Conservation (phyloP, 2,329 filamentous ascomycete genomes). For the Aspergillus jensenii region DNA sequence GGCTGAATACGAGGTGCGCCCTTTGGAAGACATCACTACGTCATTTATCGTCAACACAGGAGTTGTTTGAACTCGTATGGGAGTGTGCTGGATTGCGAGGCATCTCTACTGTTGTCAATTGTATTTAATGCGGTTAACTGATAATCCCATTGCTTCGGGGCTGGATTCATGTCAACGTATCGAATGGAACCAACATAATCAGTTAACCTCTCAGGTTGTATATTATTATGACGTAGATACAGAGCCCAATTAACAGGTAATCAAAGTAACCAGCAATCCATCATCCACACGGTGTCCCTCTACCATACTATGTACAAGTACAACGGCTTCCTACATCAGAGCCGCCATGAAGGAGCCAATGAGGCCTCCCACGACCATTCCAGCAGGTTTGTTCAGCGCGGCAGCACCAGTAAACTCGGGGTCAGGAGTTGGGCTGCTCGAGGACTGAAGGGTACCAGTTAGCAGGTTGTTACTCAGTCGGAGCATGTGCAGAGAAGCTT, state of each 20-base stretch:
- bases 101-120: no score
- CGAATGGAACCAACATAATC: no score
- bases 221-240: no score
- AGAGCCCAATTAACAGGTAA: no score
- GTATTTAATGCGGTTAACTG: no score
- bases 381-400: neutral
- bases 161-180: no score
- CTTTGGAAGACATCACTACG: neutral
- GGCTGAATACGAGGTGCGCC: neutral
- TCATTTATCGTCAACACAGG: no score
- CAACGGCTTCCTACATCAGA: neutral
- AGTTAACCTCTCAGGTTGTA: no score
- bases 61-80: no score
- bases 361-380: neutral
- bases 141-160: no score
- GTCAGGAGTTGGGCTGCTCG: neutral
- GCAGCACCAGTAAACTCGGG: slow-evolving; percentile 1
- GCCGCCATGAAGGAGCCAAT: neutral
- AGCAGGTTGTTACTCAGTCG: neutral
- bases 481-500: neutral
- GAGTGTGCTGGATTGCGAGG: accelerated
- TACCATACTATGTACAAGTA: neutral
- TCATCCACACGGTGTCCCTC: no score
- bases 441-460: neutral
- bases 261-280: no score